These are phyloP conservation scores for Arachnopeziza araneosa DNA, from an alignment of 2,329 filamentous ascomycete species.

Conservation along the genomic window DNA sequence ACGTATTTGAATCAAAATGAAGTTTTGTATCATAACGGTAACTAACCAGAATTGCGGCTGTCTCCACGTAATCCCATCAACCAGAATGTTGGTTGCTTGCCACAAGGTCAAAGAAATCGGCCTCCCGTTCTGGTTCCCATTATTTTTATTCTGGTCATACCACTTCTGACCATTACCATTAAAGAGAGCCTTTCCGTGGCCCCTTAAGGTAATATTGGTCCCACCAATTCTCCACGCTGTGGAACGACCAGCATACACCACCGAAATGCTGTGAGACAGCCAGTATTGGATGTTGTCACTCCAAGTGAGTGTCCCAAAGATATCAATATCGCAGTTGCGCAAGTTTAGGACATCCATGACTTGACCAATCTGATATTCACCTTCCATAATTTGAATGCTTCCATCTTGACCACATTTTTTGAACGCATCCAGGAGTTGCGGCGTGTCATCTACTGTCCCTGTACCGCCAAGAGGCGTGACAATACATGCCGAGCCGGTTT, in stretches of 20 bases:
- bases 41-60: slow-evolving; percentile 15
- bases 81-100: slow-evolving; percentile 39
- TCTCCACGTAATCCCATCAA: slow-evolving; percentile 34
- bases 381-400: slow-evolving; percentile 35
- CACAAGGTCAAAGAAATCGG: slow-evolving; percentile 42
- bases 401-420: slow-evolving; percentile 35
- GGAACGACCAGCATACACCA: slow-evolving; percentile 57
- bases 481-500: slow-evolving; percentile 10
- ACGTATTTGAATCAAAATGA: too few species aligned
- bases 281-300: slow-evolving; percentile 62
- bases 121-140: slow-evolving; percentile 39
- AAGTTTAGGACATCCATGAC: slow-evolving; percentile 54
- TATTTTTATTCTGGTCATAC: slow-evolving; percentile 35
- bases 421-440: slow-evolving; percentile 37
- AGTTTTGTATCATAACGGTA: background rate
- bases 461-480: slow-evolving; percentile 8
- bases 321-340: slow-evolving; percentile 55
- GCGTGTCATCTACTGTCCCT: slow-evolving; percentile 32
- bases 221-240: slow-evolving; percentile 62
- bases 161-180: slow-evolving; percentile 39
- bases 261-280: slow-evolving; percentile 55
- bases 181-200: slow-evolving; percentile 45
- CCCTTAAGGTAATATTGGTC: slow-evolving; percentile 59
- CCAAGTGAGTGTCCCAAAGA: slow-evolving; percentile 53
- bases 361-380: slow-evolving; percentile 45